Conservation (phyloP, 177 flowering plant genomes). For the Vitis hybrid region DNA sequence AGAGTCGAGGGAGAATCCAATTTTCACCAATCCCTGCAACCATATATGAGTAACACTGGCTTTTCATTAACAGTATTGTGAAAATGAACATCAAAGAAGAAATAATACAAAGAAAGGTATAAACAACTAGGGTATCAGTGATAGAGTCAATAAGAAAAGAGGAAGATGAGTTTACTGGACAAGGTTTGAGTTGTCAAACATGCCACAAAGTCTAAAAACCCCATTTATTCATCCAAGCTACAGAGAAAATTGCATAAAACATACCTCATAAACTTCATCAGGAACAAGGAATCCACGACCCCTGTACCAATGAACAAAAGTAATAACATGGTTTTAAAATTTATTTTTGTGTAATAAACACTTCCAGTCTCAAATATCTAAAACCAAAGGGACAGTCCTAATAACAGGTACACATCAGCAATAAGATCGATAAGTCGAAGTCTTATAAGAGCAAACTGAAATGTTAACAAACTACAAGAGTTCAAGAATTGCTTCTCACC, state of each 20-base stretch:
- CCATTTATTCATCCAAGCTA: background rate
- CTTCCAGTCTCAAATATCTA: background rate
- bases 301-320: constrained; percentile 36
- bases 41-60: background rate
- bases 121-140: background rate
- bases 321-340: too few relatives aligned
- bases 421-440: too few relatives aligned
- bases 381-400: too few relatives aligned
- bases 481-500: background rate
- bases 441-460: background rate
- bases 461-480: background rate
- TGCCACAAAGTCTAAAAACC: background rate
- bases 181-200: background rate
- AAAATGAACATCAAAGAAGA: background rate
- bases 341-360: background rate
- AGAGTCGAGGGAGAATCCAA: constrained; percentile 74
- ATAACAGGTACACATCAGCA: too few relatives aligned
- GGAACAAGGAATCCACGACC: constrained; percentile 67
- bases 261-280: constrained; percentile 74
- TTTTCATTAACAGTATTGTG: background rate
- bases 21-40: constrained; percentile 60
- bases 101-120: background rate
- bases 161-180: background rate
- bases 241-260: background rate
- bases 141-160: background rate